A percentile compares a stretch with the other conserved stretches of the same genome.
Conservation (phyloP, 768 basidiomycete species). For the Mycena kentingensis region DNA sequence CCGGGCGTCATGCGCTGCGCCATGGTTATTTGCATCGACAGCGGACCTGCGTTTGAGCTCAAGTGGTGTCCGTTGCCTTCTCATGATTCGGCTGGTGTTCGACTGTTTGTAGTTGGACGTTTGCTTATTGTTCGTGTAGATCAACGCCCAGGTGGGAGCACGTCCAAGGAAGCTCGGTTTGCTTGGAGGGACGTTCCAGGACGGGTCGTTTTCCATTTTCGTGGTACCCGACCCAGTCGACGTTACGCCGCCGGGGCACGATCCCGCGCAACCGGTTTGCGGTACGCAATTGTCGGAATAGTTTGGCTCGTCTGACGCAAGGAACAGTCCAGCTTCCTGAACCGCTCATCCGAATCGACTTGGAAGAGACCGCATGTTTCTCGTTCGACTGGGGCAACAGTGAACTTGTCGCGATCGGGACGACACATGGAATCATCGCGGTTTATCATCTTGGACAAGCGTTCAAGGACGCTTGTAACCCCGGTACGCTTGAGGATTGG, state of each 20-base stretch:
- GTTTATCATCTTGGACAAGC: neutral
- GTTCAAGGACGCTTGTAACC: constrained; percentile 38
- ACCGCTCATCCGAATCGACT: constrained; percentile 70
- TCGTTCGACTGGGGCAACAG: constrained; percentile 91
- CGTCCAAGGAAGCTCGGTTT: constrained; percentile 71
- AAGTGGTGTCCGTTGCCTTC: constrained; percentile 95
- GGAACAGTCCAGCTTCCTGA: constrained; percentile 60
- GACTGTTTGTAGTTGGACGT: neutral
- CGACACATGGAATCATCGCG: constrained; percentile 68
- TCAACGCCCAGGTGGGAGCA: constrained; percentile 11
- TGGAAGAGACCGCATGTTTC: constrained; percentile 77
- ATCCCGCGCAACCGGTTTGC: constrained; percentile 44
- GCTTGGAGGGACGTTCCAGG: constrained; percentile 81
- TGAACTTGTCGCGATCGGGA: constrained; percentile 77
- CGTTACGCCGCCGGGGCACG: constrained; percentile 33
- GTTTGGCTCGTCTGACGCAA: neutral
- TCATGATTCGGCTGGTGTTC: constrained; percentile 52
- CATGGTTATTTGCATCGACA: constrained; percentile 82
- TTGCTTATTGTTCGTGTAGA: too few relatives aligned
- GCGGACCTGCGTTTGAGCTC: constrained; percentile 75
- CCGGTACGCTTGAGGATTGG: constrained; percentile 62
- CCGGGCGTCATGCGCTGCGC: constrained; percentile 69
- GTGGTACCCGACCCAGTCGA: constrained; percentile 78
- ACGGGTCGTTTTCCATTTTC: constrained; percentile 81
- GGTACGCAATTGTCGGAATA: constrained; percentile 40